Evolutionary conservation across 1,139 yeast species (phyloP), one percentile per base, ranked within the genome.

Genomic region (Lodderomyces parapsilosis): DNA sequence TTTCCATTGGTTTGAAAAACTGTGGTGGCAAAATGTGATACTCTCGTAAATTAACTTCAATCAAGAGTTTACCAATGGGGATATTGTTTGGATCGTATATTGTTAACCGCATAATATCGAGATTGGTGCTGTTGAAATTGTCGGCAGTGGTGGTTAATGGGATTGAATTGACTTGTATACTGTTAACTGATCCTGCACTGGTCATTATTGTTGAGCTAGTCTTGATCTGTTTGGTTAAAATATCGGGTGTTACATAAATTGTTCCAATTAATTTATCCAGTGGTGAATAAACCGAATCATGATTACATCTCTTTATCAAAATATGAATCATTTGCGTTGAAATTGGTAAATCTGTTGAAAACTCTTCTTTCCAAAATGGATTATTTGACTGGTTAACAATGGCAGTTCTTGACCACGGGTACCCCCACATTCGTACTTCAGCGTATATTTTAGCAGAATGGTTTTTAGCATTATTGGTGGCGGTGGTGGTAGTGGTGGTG

Each of bases 281-380:
- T 1, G 57, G 56, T 50, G 61, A 60, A 44, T 68, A 58, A 17
- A 50, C 38, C 13, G 54, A 45, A 20, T 55, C 63, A 27, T 47
- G 55, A 17, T 43, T 44, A 38, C 72, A 63, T 38, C 66, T 60
- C 52, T 78, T 81, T 42, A 83, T 68, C 27, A 76, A 58, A 10
- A 84, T 71, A 43, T 73, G 76, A 40, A 83, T 65, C 57, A 72
- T 69, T 46, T 76, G 78, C 1, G 84, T 74, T 40, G 75, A 71
- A 13, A 82, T 68, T 0, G 87, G 75, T 47, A 83, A 66, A 43
- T 81, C 79, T 9, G 86, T 63, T 2, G 74, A 63, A 53, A 82
- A 80, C 37, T 71, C 76, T 54, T 86, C 91, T 56, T 86, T 81
- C 87, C 91, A 86, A 57, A 86, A 86, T 3, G 88, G 86, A 45